These are phyloP conservation scores for Fusarium mexicanum DNA, from an alignment of 2,329 filamentous ascomycete species.

Conservation along the genomic window DNA sequence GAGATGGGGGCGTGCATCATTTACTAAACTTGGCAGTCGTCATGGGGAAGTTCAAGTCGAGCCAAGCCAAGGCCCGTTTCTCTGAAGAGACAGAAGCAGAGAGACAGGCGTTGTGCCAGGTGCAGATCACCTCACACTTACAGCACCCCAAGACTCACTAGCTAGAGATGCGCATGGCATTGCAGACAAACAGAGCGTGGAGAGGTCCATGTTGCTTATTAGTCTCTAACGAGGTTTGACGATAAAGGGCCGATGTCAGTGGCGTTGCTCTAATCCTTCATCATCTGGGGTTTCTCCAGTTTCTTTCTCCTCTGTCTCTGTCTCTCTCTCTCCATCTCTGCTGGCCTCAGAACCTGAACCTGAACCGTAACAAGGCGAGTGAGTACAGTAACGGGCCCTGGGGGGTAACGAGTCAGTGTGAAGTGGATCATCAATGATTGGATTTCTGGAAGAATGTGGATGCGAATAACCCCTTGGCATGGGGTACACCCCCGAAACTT, in stretches of 20 bases:
- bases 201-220: conserved; percentile 23
- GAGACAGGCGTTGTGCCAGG: conserved; percentile 1
- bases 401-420: conserved; percentile 8
- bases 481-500: conserved; percentile 17
- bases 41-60: conserved; percentile 34
- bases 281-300: conserved; percentile 27
- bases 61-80: neutral
- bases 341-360: neutral
- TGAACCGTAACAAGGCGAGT: conserved; percentile 17
- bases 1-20: conserved; percentile 12
- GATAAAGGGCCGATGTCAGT: conserved; percentile 43
- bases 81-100: neutral
- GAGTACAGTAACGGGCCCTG: neutral
- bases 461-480: conserved; percentile 11
- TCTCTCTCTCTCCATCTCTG: neutral
- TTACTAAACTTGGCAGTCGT: conserved; percentile 44
- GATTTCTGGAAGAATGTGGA: conserved; percentile 31
- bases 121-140: conserved; percentile 18
- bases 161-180: neutral
- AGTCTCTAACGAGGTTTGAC: conserved; percentile 24
- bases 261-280: conserved; percentile 30
- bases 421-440: conserved; percentile 10
- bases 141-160: neutral
- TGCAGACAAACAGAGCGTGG: neutral
- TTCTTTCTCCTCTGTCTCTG: neutral